A percentile compares a stretch with the other conserved stretches of the same genome.
Conservation (phyloP, 1,284 basidiomycete genomes). For the Cronartium quercuum region DNA sequence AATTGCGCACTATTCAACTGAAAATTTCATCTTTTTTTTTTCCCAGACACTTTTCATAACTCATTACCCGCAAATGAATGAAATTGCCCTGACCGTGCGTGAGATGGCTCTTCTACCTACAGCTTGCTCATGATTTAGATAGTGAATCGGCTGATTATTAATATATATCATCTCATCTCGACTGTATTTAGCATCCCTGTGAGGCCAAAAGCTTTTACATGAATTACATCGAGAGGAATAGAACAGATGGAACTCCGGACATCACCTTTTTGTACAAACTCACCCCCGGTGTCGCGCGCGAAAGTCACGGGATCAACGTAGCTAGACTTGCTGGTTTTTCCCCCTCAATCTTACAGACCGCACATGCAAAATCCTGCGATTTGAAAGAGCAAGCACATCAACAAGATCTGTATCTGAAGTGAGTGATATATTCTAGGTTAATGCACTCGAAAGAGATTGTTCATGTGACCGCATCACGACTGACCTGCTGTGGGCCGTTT, state of each 20-base stretch:
- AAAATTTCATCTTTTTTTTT: conserved; percentile 44
- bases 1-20: conserved; percentile 44
- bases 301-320: conserved; percentile 47
- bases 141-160: background rate
- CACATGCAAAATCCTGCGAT: background rate
- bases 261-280: conserved; percentile 48
- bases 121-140: background rate
- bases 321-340: conserved; percentile 45
- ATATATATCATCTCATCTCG: background rate
- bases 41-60: conserved; percentile 21
- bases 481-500: too few species aligned
- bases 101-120: background rate
- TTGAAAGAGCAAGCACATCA: too few species aligned
- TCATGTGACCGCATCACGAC: too few species aligned
- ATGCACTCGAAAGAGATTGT: too few species aligned
- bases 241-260: background rate
- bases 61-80: conserved; percentile 26
- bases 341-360: background rate
- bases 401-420: too few species aligned
- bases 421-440: too few species aligned
- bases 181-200: conserved; percentile 2
- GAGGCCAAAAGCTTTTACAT: conserved; percentile 27
- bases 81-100: conserved; percentile 14
- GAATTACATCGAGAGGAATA: conserved; percentile 9
- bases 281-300: conserved; percentile 41